Conservation (phyloP, 208 protist genomes). For the Trypanosoma mega region DNA sequence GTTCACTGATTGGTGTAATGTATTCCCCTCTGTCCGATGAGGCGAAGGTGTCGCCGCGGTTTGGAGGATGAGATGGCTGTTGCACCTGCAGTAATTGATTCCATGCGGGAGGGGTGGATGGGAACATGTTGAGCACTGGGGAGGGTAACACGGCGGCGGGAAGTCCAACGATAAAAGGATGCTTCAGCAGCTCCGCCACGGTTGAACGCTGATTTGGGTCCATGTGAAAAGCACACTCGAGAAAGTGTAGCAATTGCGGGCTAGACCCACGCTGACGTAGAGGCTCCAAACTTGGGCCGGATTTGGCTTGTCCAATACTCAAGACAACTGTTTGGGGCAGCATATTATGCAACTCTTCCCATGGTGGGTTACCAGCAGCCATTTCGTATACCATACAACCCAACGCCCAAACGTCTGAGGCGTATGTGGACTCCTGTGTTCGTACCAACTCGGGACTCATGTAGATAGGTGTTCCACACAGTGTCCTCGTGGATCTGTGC, state of each 20-base stretch:
- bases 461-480: slow-evolving; percentile 80
- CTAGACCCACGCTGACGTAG: slow-evolving; percentile 10
- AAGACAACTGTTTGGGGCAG: slow-evolving; percentile 51
- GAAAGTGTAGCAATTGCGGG: slow-evolving; percentile 54
- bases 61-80: too few relatives aligned
- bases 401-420: slow-evolving; percentile 87
- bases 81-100: slow-evolving; percentile 2
- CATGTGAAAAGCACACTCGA: slow-evolving; percentile 49
- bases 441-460: slow-evolving; percentile 85
- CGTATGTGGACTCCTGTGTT: slow-evolving; percentile 53
- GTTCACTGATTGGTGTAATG: too few relatives aligned
- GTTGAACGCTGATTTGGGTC: slow-evolving; percentile 47
- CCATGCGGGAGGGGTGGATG: slow-evolving; percentile 3
- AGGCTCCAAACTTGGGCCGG: slow-evolving; percentile 11
- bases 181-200: slow-evolving; percentile 61
- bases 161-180: slow-evolving; percentile 72
- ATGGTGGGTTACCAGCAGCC: slow-evolving; percentile 77
- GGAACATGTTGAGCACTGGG: slow-evolving; percentile 12
- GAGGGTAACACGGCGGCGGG: slow-evolving; percentile 8
- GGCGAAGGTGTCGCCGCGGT: too few relatives aligned
- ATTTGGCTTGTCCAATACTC: slow-evolving; percentile 46
- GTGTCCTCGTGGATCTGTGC: too few relatives aligned
- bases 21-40: too few relatives aligned
- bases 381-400: slow-evolving; percentile 91
- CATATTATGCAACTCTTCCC: slow-evolving; percentile 46